A percentile compares a stretch with the other conserved stretches of the same genome.
phyloP scores from a whole-genome alignment of 2,329 filamentous ascomycete genomes.

The Colletotrichum liriopes region DNA sequence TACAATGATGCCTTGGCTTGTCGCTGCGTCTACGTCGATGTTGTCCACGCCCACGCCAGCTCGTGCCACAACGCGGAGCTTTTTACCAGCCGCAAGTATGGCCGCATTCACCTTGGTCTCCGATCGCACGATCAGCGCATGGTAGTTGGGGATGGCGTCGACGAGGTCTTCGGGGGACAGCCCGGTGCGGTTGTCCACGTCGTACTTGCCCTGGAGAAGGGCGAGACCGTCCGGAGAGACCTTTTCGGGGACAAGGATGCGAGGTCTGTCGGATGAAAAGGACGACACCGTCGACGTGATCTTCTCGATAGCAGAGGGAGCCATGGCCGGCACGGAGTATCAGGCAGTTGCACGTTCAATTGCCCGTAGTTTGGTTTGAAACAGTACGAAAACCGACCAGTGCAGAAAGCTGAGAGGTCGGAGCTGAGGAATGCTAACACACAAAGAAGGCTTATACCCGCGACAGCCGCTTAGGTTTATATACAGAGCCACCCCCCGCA shows the following conservation, averaged over 20 bases:
- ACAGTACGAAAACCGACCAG: neutral
- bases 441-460: neutral
- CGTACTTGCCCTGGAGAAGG: constrained; percentile 75
- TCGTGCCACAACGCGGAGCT: constrained; percentile 83
- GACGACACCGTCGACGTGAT: constrained; percentile 40
- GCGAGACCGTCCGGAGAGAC: constrained; percentile 84
- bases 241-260: constrained; percentile 84
- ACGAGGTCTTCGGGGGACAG: constrained; percentile 76
- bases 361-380: neutral
- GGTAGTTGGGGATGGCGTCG: constrained; percentile 78
- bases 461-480: constrained; percentile 30
- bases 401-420: neutral
- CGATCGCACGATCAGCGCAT: constrained; percentile 84
- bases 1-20: constrained; percentile 81
- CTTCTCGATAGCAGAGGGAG: constrained; percentile 48
- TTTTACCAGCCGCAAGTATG: constrained; percentile 76
- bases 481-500: constrained; percentile 29
- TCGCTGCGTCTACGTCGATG: constrained; percentile 82
- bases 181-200: constrained; percentile 78
- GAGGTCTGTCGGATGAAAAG: constrained; percentile 48
- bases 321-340: constrained; percentile 23
- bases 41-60: constrained; percentile 90
- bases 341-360: neutral
- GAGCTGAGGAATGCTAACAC: neutral
- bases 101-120: constrained; percentile 84